Evolutionary conservation across 768 basidiomycete species (phyloP).

Genomic region (Floccularia luteovirens): DNA sequence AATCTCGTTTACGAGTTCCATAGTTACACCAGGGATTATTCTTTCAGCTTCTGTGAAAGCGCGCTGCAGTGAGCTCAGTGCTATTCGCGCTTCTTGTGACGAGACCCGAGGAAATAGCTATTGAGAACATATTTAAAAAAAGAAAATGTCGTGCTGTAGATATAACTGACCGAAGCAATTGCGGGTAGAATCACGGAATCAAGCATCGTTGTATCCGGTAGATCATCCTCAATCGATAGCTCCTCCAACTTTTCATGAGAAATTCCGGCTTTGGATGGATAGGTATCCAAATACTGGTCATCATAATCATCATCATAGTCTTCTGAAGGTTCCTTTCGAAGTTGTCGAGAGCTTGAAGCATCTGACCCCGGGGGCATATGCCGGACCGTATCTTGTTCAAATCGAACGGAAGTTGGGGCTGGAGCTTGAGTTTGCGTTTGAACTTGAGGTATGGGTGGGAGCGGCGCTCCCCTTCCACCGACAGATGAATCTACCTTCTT

Average conservation of each 20-base stretch:
- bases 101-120: conserved; percentile 91
- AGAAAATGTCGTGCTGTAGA: not conserved
- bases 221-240: conserved; percentile 44
- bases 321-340: conserved; percentile 46
- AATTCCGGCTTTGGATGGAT: conserved; percentile 34
- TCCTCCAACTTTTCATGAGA: conserved; percentile 41
- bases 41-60: conserved; percentile 95
- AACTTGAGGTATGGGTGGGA: conserved; percentile 49
- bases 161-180: conserved; percentile 77
- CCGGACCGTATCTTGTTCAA: conserved; percentile 65
- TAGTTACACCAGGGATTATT: conserved; percentile 89
- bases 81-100: conserved; percentile 85
- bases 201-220: conserved; percentile 86
- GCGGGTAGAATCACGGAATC: conserved; percentile 94
- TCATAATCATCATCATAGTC: conserved; percentile 64
- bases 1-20: conserved; percentile 91
- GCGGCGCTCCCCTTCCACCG: conserved; percentile 50
- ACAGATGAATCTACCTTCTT: conserved; percentile 29
- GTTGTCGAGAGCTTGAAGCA: conserved; percentile 12
- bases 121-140: conserved; percentile 5
- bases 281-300: conserved; percentile 45
- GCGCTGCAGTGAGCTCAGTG: conserved; percentile 77
- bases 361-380: conserved; percentile 32
- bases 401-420: conserved; percentile 32
- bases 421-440: conserved; percentile 22